Conservation (phyloP, 2,329 filamentous ascomycete species). For the Zasmidium angulare region DNA sequence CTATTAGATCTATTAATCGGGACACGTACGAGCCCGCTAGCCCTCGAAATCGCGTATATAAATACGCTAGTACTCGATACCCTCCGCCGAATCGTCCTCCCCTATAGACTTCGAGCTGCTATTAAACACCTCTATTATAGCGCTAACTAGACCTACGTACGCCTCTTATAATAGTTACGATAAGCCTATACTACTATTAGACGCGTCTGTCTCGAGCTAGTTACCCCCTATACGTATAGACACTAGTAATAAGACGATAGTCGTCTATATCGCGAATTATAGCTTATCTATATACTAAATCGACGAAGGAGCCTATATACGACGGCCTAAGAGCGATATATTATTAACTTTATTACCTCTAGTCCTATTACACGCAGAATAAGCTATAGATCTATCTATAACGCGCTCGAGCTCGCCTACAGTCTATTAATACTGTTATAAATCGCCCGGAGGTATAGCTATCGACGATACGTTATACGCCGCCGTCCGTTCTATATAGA, state of each 20-base stretch:
- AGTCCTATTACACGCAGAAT: neutral
- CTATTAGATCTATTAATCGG: neutral
- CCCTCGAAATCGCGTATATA: neutral
- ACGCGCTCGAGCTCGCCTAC: neutral
- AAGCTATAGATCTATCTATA: neutral
- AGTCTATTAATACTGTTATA: neutral
- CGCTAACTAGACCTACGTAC: neutral
- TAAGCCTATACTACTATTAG: neutral
- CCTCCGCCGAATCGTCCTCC: neutral
- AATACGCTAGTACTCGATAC: neutral
- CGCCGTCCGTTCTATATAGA: neutral
- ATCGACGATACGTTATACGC: neutral
- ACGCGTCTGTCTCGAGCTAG: neutral
- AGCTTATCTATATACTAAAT: neutral
- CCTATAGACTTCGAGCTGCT: neutral
- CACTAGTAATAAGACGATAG: neutral
- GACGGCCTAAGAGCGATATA: neutral
- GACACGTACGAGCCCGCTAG: neutral
- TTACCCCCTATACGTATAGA: neutral
- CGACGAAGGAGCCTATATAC: neutral
- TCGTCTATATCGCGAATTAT: neutral
- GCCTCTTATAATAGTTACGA: neutral
- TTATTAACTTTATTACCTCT: neutral
- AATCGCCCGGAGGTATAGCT: neutral
- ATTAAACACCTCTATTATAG: neutral